Evolutionary conservation across 23 red algal species (phyloP).

Genomic region (Agarophyton chilense): DNA sequence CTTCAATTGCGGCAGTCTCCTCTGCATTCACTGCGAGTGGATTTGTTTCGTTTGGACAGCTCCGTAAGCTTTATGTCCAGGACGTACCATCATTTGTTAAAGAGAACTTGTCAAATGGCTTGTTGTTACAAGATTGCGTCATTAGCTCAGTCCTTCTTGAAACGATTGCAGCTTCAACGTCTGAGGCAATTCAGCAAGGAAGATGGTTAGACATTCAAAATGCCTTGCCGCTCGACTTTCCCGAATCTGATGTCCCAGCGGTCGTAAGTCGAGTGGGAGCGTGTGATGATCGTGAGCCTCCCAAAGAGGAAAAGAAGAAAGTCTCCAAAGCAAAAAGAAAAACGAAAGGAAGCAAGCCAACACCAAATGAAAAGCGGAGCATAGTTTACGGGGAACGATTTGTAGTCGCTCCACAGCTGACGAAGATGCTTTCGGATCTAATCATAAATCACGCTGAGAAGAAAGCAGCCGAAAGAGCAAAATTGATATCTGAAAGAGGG

Average conservation of each 20-base stretch:
- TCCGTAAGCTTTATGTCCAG: constrained; percentile 18
- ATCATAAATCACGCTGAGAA: constrained; percentile 18
- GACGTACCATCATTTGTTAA: constrained; percentile 21
- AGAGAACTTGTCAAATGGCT: neutral
- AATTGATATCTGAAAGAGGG: constrained; percentile 25
- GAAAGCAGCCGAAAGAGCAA: constrained; percentile 42
- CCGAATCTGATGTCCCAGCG: constrained; percentile 25
- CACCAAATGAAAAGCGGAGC: neutral
- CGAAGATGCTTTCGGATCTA: neutral
- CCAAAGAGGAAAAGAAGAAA: constrained; percentile 1
- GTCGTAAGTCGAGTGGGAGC: constrained; percentile 1
- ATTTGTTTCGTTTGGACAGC: constrained; percentile 30
- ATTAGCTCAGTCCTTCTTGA: constrained; percentile 56
- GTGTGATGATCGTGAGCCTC: neutral
- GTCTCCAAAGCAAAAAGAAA: constrained; percentile 21
- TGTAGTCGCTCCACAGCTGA: constrained; percentile 35
- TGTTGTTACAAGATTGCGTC: constrained; percentile 41
- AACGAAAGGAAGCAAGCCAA: neutral
- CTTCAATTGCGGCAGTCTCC: constrained; percentile 11
- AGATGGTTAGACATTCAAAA: constrained; percentile 57
- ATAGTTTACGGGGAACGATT: constrained; percentile 38
- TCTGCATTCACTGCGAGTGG: constrained; percentile 36
- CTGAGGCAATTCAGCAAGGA: constrained; percentile 41
- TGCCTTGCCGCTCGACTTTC: constrained; percentile 46
- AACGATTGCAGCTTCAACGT: constrained; percentile 42